phyloP scores from a whole-genome alignment of 2,329 filamentous ascomycete species.

The Taxawa tesnikishii region DNA sequence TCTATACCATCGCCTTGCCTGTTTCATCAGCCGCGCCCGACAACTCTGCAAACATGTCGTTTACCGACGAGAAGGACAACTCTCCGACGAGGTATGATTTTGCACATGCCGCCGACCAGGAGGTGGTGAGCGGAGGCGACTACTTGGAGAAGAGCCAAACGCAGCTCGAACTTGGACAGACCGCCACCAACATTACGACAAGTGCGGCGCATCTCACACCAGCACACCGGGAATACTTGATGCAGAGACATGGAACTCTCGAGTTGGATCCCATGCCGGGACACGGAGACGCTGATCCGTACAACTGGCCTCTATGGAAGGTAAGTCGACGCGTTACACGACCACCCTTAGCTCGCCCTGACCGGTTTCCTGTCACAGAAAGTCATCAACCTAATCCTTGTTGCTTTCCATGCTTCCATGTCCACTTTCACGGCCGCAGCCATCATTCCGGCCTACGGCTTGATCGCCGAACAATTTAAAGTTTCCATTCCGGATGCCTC shows the following conservation, averaged over 20 bases:
- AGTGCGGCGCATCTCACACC: constrained; percentile 23
- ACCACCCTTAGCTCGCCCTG: too few relatives aligned
- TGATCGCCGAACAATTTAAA: constrained; percentile 38
- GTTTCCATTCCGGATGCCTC: constrained; percentile 34
- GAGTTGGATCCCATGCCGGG: constrained; percentile 42
- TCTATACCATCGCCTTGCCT: too few relatives aligned
- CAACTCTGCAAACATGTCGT: too few relatives aligned
- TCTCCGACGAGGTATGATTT: too few relatives aligned
- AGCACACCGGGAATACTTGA: constrained; percentile 37
- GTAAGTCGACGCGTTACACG: constrained; percentile 3
- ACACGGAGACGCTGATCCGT: constrained; percentile 39
- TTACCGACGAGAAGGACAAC: too few relatives aligned
- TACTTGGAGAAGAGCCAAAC: too few relatives aligned
- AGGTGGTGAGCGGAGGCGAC: too few relatives aligned
- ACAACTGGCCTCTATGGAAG: constrained; percentile 44
- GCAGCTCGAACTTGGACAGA: constrained; percentile 9
- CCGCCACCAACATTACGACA: constrained; percentile 14
- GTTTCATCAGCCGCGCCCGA: too few relatives aligned
- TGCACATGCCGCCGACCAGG: too few relatives aligned
- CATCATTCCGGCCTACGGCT: constrained; percentile 41
- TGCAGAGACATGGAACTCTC: constrained; percentile 40
- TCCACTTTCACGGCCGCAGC: constrained; percentile 39
- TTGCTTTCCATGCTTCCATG: constrained; percentile 39
- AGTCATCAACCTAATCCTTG: constrained; percentile 38
- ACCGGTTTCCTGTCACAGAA: constrained; percentile 29